phyloP scores from a whole-genome alignment of 2,329 filamentous ascomycete species.

The Juglanconis oblonga region DNA sequence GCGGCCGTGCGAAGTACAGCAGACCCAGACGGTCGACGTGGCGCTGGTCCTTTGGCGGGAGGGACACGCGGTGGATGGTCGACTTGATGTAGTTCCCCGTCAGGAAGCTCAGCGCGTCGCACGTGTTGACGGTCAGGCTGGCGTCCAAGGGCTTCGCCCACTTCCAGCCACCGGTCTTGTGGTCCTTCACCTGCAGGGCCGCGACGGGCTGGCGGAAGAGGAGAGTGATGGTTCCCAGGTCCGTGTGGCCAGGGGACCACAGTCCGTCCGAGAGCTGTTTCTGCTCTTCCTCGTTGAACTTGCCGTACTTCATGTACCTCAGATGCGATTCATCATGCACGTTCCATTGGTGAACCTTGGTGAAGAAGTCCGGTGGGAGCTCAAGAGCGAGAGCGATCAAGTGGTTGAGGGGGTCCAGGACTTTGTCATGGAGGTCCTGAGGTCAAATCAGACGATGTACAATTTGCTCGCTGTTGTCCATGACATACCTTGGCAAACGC shows the following conservation, averaged over 20 bases:
- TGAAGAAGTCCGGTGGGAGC: constrained; percentile 52
- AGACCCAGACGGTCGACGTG: constrained; percentile 47
- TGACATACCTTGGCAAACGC: constrained; percentile 24
- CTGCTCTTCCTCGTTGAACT: constrained; percentile 45
- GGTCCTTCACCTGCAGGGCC: constrained; percentile 45
- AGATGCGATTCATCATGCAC: constrained; percentile 51
- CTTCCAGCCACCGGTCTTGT: constrained; percentile 39
- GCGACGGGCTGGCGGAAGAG: constrained; percentile 54
- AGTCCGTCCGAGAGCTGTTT: constrained; percentile 37
- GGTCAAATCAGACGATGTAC: neutral
- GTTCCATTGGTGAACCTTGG: constrained; percentile 47
- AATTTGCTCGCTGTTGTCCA: too few relatives aligned
- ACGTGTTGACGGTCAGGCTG: constrained; percentile 46
- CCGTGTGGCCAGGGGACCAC: constrained; percentile 44
- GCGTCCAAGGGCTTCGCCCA: constrained; percentile 41
- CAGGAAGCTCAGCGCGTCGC: constrained; percentile 41
- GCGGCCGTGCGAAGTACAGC: constrained; percentile 48
- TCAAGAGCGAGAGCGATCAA: constrained; percentile 57
- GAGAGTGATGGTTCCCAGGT: constrained; percentile 50
- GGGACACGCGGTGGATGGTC: constrained; percentile 34
- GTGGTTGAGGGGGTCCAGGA: constrained; percentile 48
- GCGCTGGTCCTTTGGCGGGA: constrained; percentile 38
- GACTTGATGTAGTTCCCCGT: constrained; percentile 40
- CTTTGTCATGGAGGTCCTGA: constrained; percentile 39
- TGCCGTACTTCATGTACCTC: constrained; percentile 58